Conservation (phyloP, 768 basidiomycete species). For the Lanmaoa pseudosensibilis region DNA sequence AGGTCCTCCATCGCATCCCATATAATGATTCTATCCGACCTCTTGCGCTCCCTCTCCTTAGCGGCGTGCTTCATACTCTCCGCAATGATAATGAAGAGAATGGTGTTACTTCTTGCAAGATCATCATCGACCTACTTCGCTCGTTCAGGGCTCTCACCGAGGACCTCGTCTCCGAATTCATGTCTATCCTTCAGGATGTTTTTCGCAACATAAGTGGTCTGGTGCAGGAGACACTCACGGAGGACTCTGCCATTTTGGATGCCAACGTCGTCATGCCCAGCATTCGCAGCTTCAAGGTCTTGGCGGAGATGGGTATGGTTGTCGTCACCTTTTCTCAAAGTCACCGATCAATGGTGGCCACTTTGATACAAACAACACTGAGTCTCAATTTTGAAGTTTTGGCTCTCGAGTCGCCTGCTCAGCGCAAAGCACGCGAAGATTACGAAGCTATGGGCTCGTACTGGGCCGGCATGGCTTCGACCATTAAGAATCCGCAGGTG, state of each 20-base stretch:
- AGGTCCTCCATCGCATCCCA: constrained; percentile 87
- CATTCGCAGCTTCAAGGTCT: constrained; percentile 86
- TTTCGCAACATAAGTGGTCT: constrained; percentile 73
- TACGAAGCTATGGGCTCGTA: constrained; percentile 78
- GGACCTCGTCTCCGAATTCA: constrained; percentile 74
- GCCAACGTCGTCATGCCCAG: constrained; percentile 62
- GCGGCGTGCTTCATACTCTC: constrained; percentile 80
- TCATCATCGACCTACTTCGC: constrained; percentile 84
- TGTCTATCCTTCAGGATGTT: constrained; percentile 75
- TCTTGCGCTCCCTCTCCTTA: constrained; percentile 66
- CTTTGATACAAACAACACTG: constrained; percentile 68
- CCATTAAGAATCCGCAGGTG: constrained; percentile 66
- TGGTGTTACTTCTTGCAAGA: constrained; percentile 86
- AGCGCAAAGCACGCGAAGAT: constrained; percentile 73
- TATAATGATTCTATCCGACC: constrained; percentile 74
- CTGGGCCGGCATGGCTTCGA: constrained; percentile 81
- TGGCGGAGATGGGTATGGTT: constrained; percentile 91
- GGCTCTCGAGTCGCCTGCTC: constrained; percentile 76
- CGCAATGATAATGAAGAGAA: constrained; percentile 96
- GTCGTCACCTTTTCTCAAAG: constrained; percentile 89
- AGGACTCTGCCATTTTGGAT: constrained; percentile 57
- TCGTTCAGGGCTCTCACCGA: constrained; percentile 72
- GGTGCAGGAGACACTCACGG: constrained; percentile 73
- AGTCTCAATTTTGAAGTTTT: constrained; percentile 79
- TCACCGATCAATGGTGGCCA: constrained; percentile 62